These are phyloP conservation scores for Venturia nashicola DNA, from an alignment of 2,329 filamentous ascomycete species.

Conservation along the genomic window DNA sequence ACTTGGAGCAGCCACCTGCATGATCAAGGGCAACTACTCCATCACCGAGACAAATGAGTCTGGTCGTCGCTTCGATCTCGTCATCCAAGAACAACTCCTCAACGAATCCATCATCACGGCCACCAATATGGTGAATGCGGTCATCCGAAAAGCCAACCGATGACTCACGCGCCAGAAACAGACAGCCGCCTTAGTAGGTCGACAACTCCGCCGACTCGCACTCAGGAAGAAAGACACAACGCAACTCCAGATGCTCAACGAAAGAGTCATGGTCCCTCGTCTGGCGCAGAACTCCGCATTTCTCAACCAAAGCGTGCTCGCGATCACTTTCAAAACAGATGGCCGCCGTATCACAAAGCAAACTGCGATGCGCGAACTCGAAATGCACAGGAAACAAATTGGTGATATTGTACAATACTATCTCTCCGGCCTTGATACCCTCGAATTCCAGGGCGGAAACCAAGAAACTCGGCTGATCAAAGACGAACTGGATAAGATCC, in stretches of 20 bases:
- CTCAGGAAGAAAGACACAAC: conserved; percentile 13
- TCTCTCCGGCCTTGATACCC: conserved; percentile 13
- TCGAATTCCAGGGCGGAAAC: conserved; percentile 12
- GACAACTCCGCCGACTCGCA: conserved; percentile 5
- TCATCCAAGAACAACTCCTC: conserved; percentile 14
- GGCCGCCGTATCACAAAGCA: background rate
- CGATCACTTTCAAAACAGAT: conserved; percentile 13
- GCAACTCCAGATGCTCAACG: conserved; percentile 14
- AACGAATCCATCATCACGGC: conserved; percentile 15
- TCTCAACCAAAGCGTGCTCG: conserved; percentile 18
- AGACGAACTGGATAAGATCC: conserved; percentile 11
- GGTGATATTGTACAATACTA: background rate
- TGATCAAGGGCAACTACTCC: conserved; percentile 13
- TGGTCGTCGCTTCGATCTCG: conserved; percentile 14
- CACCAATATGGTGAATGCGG: conserved; percentile 14
- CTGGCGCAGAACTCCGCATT: conserved; percentile 14
- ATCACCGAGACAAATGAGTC: conserved; percentile 12
- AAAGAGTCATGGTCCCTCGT: conserved; percentile 12
- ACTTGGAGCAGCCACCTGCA: conserved; percentile 16
- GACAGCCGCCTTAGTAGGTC: background rate
- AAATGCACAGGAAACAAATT: background rate
- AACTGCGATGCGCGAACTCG: background rate
- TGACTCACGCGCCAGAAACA: conserved; percentile 4
- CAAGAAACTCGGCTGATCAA: conserved; percentile 7
- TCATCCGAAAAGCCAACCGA: conserved; percentile 15